Evolutionary conservation across 2,329 filamentous ascomycete species (phyloP).

Genomic region (Immersiporthe knoxdaviesiana): DNA sequence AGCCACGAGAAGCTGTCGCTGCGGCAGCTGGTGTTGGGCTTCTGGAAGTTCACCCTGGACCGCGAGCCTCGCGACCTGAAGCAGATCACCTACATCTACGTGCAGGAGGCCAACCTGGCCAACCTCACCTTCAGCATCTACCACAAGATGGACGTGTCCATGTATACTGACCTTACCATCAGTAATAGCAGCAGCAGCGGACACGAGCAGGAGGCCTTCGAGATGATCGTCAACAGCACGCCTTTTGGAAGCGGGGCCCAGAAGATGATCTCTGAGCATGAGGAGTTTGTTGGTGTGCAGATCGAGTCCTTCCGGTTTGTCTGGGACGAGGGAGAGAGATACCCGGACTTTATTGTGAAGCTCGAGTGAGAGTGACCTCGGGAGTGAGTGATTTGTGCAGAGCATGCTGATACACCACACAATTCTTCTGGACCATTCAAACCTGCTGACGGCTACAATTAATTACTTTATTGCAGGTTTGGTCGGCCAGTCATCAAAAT

Average conservation of each 20-base stretch:
- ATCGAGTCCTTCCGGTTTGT: slow-evolving; percentile 1
- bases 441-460: no score
- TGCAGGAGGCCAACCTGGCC: neutral
- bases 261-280: neutral
- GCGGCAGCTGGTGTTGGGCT: neutral
- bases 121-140: neutral
- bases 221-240: neutral
- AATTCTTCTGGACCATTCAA: no score
- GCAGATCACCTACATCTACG: neutral
- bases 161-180: neutral
- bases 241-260: neutral
- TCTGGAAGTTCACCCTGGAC: neutral
- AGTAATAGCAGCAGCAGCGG: neutral
- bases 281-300: neutral
- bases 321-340: neutral
- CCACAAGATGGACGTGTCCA: neutral
- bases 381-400: neutral
- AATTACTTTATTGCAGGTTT: no score
- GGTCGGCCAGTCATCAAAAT: neutral
- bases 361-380: no score
- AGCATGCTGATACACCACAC: no score
- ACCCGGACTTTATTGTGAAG: neutral
- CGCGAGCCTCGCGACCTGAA: neutral
- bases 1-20: neutral
- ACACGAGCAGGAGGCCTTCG: neutral